Evolutionary conservation across 306 rosid genomes (phyloP).

Genomic region (Glycine tomentella): DNA sequence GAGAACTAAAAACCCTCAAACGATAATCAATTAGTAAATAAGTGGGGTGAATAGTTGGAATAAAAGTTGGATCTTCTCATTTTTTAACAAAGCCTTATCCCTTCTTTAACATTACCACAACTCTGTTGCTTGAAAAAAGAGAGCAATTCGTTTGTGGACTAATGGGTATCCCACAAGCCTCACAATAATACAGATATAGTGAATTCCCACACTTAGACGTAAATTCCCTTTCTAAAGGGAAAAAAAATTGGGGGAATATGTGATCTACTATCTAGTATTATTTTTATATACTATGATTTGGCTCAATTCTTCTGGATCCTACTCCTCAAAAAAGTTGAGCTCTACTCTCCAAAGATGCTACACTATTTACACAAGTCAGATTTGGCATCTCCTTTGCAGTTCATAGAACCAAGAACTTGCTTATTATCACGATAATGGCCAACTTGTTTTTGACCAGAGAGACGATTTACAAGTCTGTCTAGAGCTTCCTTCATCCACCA

Average conservation of each 20-base stretch:
- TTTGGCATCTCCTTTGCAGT: conserved; percentile 44
- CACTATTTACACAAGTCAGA: conserved; percentile 53
- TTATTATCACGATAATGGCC: conserved; percentile 45
- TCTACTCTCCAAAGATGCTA: conserved; percentile 33
- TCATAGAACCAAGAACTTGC: conserved; percentile 40
- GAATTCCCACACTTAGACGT: conserved; percentile 43
- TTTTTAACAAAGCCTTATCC: conserved; percentile 10
- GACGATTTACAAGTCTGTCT: conserved; percentile 69
- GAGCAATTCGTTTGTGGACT: conserved; percentile 3
- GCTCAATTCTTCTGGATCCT: conserved; percentile 43
- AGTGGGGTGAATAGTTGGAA: neutral
- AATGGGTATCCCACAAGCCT: conserved; percentile 23
- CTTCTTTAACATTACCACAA: conserved; percentile 12
- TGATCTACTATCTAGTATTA: conserved; percentile 23
- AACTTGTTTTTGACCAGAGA: conserved; percentile 52
- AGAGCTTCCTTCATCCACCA: conserved; percentile 98
- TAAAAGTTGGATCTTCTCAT: conserved; percentile 7
- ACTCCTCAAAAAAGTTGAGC: conserved; percentile 27
- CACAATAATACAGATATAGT: conserved; percentile 27
- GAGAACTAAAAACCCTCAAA: conserved; percentile 21
- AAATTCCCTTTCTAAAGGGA: neutral
- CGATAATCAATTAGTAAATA: conserved; percentile 21
- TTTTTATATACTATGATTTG: conserved; percentile 37
- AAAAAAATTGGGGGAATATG: conserved; percentile 35
- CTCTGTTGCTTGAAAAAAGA: conserved; percentile 26